Evolutionary conservation across 345 rosid species (phyloP).

Genomic region (Syzygium oleosum): DNA sequence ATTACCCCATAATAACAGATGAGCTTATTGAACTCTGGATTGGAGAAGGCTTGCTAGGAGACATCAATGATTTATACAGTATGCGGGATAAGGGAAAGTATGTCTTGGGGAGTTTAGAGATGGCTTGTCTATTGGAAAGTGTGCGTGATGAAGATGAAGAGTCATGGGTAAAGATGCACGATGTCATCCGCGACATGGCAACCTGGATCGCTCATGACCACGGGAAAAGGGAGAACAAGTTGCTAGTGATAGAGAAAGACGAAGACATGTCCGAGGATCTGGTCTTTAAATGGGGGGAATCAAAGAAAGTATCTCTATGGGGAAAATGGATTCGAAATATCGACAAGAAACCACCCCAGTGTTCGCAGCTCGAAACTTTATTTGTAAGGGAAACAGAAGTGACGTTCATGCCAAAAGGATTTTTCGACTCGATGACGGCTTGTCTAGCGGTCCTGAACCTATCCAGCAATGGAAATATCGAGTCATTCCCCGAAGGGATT

Average conservation of each 20-base stretch:
- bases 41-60: background rate
- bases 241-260: accelerated
- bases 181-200: constrained; percentile 1
- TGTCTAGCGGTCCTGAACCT: background rate
- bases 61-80: accelerated
- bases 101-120: background rate
- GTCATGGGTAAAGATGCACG: background rate
- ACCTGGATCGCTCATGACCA: background rate
- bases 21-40: background rate
- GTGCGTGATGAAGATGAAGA: accelerated
- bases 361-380: accelerated
- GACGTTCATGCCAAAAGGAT: accelerated
- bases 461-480: accelerated
- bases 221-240: background rate
- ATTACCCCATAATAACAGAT: background rate
- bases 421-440: background rate
- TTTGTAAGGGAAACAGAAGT: accelerated
- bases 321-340: accelerated
- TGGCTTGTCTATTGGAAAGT: background rate
- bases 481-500: background rate
- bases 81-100: background rate
- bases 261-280: accelerated
- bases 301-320: background rate
- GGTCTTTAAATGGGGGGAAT: background rate
- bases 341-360: accelerated